Evolutionary conservation across 2,329 filamentous ascomycete genomes (phyloP), one percentile per base, ranked within the genome.

Genomic region (Colletotrichum sp.): DNA sequence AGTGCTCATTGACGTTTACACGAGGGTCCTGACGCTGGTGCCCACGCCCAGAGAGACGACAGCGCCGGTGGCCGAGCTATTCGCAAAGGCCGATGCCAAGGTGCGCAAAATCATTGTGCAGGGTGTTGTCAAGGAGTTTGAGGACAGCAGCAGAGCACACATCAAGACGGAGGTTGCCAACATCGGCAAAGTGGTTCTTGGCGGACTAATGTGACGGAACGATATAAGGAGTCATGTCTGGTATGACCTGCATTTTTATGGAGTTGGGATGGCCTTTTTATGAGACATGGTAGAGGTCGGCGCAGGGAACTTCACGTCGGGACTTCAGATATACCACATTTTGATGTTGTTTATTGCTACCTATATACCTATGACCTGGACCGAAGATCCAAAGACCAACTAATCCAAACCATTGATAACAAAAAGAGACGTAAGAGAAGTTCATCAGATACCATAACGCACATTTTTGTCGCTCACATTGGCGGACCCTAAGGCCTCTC

Each of bases 1-100:
- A 82, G 95, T 98, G 5, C 87, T 99, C 77, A 98, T 98, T 80
- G 97, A 99, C 83, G 95, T 93, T 81, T 99, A 99, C 85, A 92
- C 93, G 43, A 92, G 93, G 71, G 91, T 99, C 32, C 87, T 98
- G 80, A 89, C 88, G 59, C 88, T 99, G 75, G 88, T 99, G 26
- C 90, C 93, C n/a, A 92, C 92, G 4, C 94, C 96, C 1, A 91
- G 93, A 30, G 90, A 94, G 66, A 97, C 95, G 81, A 91, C 89
- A 6, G 90, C 92, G 1, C 85, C 88, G 0, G 89, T 99, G 1
- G 94, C 93, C 0, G 97, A 99, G 82, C 88, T 96, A 70, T 99
- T 99, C 79, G 91, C 92, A 13, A 99, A 99, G 85, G 95, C 95
- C 0, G 97, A 99, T 85, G 91, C 93, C 7, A 93, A 92, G 78